phyloP scores from a whole-genome alignment of 1,284 basidiomycete genomes.

The Trichosporon sp. region DNA sequence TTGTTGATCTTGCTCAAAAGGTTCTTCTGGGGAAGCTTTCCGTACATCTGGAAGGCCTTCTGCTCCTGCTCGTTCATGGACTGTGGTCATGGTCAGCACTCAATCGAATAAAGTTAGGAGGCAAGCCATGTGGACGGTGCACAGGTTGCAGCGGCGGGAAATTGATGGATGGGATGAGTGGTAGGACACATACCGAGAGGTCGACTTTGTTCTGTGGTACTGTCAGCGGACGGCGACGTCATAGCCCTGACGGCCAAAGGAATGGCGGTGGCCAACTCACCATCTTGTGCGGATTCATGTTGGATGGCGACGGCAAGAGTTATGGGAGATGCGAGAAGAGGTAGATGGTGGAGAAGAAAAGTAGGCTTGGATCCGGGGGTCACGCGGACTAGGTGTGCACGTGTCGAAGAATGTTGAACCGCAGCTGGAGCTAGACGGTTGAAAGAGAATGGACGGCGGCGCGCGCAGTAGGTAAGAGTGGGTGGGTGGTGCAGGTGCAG shows the following conservation, averaged over 20 bases:
- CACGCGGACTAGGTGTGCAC: slow-evolving; percentile 14
- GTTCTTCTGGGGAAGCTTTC: slow-evolving; percentile 91
- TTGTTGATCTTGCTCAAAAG: slow-evolving; percentile 91
- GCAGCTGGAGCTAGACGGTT: slow-evolving; percentile 11
- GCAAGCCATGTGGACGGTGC: background rate
- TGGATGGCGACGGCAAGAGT: slow-evolving; percentile 24
- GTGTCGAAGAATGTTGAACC: slow-evolving; percentile 8
- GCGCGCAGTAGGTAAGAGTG: background rate
- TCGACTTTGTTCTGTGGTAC: slow-evolving; percentile 55
- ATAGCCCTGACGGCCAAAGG: slow-evolving; percentile 4
- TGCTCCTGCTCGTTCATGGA: slow-evolving; percentile 87
- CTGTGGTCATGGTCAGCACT: slow-evolving; percentile 57
- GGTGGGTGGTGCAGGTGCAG: background rate
- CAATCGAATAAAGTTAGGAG: background rate
- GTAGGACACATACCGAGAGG: slow-evolving; percentile 49
- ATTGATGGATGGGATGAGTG: background rate
- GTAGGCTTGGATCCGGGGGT: background rate
- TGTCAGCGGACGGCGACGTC: slow-evolving; percentile 22
- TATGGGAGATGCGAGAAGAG: slow-evolving; percentile 15
- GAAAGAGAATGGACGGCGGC: background rate
- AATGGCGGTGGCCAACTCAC: slow-evolving; percentile 25
- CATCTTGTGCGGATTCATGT: slow-evolving; percentile 55
- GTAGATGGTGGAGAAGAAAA: background rate
- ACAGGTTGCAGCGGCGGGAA: background rate
- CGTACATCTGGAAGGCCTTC: slow-evolving; percentile 91